Evolutionary conservation across 1,284 basidiomycete species (phyloP).

Genomic region (Xanthoconium separans): DNA sequence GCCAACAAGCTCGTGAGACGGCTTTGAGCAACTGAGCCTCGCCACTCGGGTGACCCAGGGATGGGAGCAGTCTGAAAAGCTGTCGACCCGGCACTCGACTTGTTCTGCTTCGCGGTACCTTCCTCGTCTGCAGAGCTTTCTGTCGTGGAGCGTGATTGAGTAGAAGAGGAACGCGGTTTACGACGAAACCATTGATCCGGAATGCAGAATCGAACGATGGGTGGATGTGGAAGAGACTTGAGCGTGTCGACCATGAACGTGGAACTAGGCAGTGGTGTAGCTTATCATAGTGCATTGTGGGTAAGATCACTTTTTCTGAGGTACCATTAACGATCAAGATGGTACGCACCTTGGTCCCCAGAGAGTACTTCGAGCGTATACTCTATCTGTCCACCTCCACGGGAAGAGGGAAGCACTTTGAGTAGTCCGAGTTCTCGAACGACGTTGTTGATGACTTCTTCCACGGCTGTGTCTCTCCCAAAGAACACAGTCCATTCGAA

Average conservation of each 20-base stretch:
- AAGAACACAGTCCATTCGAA: slow-evolving; percentile 67
- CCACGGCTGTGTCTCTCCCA: slow-evolving; percentile 50
- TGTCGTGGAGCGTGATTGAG: slow-evolving; percentile 50
- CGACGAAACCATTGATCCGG: slow-evolving; percentile 81
- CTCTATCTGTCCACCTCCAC: slow-evolving; percentile 55
- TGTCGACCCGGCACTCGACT: slow-evolving; percentile 10
- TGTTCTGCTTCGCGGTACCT: slow-evolving; percentile 61
- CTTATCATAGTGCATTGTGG: too few relatives aligned
- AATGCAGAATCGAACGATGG: slow-evolving; percentile 59
- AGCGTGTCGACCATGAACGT: slow-evolving; percentile 36
- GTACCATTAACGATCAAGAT: background rate
- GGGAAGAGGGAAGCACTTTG: slow-evolving; percentile 57
- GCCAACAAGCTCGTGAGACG: slow-evolving; percentile 65
- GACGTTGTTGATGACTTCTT: slow-evolving; percentile 53
- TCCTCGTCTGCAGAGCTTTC: slow-evolving; percentile 53
- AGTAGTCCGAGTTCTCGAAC: slow-evolving; percentile 69
- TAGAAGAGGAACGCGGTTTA: slow-evolving; percentile 51
- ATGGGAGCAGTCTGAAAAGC: slow-evolving; percentile 9
- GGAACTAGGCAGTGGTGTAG: slow-evolving; percentile 12
- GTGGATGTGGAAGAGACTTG: slow-evolving; percentile 23
- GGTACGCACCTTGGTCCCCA: slow-evolving; percentile 16
- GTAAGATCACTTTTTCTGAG: background rate
- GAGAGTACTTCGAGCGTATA: slow-evolving; percentile 55
- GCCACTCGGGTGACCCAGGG: slow-evolving; percentile 40
- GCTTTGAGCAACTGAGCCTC: slow-evolving; percentile 51